Percentiles rank a stretch among this genome's conserved stretches.
These are phyloP conservation scores for Sextonia rubra DNA, from an alignment of 164 flowering plant species.

Conservation along the genomic window DNA sequence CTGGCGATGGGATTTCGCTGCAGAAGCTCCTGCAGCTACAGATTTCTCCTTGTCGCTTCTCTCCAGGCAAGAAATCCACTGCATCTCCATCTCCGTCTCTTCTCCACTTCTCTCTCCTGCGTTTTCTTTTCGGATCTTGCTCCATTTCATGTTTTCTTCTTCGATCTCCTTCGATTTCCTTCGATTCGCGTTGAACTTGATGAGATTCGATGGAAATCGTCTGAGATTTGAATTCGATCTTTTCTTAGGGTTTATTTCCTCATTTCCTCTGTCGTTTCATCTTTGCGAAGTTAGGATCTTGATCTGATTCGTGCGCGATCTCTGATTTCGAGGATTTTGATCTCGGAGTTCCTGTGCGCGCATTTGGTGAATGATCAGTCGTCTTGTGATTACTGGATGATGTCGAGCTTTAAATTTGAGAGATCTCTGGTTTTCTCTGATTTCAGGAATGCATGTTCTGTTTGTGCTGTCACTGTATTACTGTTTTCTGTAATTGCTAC, in stretches of 20 bases:
- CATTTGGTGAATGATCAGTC: too few relatives aligned
- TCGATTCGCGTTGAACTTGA: neutral
- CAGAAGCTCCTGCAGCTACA: slow-evolving; percentile 4
- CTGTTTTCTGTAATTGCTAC: neutral
- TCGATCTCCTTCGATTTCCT: neutral
- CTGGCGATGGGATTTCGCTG: neutral
- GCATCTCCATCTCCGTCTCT: neutral
- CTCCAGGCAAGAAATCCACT: slow-evolving; percentile 1
- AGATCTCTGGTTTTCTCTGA: neutral
- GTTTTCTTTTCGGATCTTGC: neutral
- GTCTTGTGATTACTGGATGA: neutral
- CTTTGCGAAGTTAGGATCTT: too few relatives aligned
- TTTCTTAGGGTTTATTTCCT: neutral
- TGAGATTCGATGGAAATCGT: neutral
- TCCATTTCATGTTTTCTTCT: neutral
- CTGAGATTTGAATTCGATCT: neutral
- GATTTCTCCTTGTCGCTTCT: slow-evolving; percentile 1
- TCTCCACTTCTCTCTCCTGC: neutral
- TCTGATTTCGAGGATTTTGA: neutral
- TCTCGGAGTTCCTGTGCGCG: too few relatives aligned
- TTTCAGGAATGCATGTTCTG: neutral
- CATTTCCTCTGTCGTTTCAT: neutral
- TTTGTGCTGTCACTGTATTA: neutral
- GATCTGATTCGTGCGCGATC: neutral
- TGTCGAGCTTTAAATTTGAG: neutral